Evolutionary conservation across 305 asterid species (phyloP).

Genomic region (Fraxinus platypoda): DNA sequence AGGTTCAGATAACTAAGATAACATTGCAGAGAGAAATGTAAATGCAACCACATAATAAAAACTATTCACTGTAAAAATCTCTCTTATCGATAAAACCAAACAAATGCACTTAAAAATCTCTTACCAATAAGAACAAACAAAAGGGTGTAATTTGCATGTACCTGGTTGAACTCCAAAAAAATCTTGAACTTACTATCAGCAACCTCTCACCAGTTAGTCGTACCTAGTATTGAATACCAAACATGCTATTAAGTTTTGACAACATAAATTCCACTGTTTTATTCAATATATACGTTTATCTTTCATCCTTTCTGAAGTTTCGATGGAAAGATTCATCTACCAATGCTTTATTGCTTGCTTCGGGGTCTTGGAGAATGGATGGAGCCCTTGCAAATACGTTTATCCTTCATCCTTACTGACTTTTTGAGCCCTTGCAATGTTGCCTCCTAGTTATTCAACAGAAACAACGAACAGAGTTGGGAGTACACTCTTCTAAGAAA

Average conservation of each 20-base stretch:
- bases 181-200: background rate
- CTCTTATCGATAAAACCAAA: background rate
- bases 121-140: background rate
- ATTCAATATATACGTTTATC: no score
- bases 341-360: no score
- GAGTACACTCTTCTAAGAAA: background rate
- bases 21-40: background rate
- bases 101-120: background rate
- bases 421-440: background rate
- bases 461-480: background rate
- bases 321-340: no score
- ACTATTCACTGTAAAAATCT: background rate
- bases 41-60: slow-evolving; percentile 11
- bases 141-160: background rate
- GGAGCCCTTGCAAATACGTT: no score
- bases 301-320: no score
- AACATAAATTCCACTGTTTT: no score
- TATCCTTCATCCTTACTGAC: background rate
- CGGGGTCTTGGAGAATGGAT: no score
- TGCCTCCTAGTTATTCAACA: background rate
- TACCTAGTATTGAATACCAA: no score
- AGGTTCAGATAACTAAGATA: background rate
- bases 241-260: no score
- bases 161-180: background rate
- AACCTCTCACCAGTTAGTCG: no score